These are phyloP conservation scores for Cytospora piceae DNA, from an alignment of 2,329 filamentous ascomycete genomes.

Conservation along the genomic window DNA sequence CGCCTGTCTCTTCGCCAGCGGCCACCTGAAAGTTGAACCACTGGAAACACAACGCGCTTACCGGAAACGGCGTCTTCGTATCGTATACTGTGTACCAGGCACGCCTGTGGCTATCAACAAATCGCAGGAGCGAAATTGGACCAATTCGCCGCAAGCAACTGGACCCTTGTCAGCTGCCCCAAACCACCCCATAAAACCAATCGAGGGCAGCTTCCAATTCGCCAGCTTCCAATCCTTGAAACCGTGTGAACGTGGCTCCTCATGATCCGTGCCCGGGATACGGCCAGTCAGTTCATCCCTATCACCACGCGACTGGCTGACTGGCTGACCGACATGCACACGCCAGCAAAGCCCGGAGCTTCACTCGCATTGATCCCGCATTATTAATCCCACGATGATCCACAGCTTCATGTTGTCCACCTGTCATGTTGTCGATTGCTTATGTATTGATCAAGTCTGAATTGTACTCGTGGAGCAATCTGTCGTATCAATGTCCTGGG, in stretches of 20 bases:
- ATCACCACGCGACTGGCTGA: background rate
- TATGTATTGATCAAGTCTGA: background rate
- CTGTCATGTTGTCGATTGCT: background rate
- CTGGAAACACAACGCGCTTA: background rate
- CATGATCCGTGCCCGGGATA: background rate
- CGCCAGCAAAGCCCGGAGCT: background rate
- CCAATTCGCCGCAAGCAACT: background rate
- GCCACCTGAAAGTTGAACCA: background rate
- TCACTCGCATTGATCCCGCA: background rate
- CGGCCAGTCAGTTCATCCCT: background rate
- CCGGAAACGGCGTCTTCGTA: background rate
- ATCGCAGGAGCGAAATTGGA: constrained; percentile 11
- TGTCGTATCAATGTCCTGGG: background rate
- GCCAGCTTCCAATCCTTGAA: constrained; percentile 1
- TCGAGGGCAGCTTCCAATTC: background rate
- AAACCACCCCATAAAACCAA: background rate
- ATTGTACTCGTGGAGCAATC: background rate
- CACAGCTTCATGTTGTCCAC: background rate
- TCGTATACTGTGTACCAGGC: background rate
- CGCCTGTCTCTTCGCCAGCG: background rate
- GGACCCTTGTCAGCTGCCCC: background rate
- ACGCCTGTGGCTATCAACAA: constrained; percentile 3
- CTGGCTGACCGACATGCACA: background rate
- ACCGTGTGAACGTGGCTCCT: background rate
- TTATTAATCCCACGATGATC: background rate